These are phyloP conservation scores for Lactifluus piperatus DNA, from an alignment of 768 basidiomycete genomes.

Conservation along the genomic window DNA sequence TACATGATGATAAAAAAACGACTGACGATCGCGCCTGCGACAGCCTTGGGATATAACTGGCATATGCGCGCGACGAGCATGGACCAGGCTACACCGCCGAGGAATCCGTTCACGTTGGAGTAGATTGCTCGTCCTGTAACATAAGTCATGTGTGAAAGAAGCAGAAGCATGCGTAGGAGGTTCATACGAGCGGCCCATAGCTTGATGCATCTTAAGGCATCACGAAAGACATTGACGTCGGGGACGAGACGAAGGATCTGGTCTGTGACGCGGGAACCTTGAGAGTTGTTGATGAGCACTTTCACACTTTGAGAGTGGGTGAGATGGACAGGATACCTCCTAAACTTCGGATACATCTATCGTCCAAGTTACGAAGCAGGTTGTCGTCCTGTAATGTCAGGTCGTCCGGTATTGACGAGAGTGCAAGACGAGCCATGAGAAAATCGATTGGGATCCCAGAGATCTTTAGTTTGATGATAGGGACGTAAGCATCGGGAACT, in stretches of 20 bases:
- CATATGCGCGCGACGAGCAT: slow-evolving; percentile 99
- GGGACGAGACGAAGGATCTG: slow-evolving; percentile 93
- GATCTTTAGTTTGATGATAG: slow-evolving; percentile 88
- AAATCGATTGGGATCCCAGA: slow-evolving; percentile 91
- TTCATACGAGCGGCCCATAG: slow-evolving; percentile 91
- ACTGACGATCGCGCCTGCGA: slow-evolving; percentile 91
- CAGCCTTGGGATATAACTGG: slow-evolving; percentile 93
- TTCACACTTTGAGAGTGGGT: neutral
- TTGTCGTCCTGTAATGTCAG: slow-evolving; percentile 86
- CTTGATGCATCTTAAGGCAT: slow-evolving; percentile 91
- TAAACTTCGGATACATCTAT: slow-evolving; percentile 89
- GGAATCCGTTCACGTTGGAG: slow-evolving; percentile 95
- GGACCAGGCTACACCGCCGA: slow-evolving; percentile 98
- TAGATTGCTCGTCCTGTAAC: slow-evolving; percentile 84
- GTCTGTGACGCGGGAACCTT: slow-evolving; percentile 93
- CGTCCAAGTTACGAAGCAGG: slow-evolving; percentile 85
- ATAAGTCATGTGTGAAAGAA: neutral
- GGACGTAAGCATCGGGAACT: slow-evolving; percentile 95
- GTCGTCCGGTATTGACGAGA: slow-evolving; percentile 87
- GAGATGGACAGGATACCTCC: slow-evolving; percentile 46
- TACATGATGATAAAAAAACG: slow-evolving; percentile 98
- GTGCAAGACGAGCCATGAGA: slow-evolving; percentile 80
- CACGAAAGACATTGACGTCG: slow-evolving; percentile 88
- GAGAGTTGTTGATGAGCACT: slow-evolving; percentile 2
- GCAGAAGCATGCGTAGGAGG: neutral